Evolutionary conservation across 352 stramenopile species (phyloP).

Genomic region (Pythium grandisporangium): DNA sequence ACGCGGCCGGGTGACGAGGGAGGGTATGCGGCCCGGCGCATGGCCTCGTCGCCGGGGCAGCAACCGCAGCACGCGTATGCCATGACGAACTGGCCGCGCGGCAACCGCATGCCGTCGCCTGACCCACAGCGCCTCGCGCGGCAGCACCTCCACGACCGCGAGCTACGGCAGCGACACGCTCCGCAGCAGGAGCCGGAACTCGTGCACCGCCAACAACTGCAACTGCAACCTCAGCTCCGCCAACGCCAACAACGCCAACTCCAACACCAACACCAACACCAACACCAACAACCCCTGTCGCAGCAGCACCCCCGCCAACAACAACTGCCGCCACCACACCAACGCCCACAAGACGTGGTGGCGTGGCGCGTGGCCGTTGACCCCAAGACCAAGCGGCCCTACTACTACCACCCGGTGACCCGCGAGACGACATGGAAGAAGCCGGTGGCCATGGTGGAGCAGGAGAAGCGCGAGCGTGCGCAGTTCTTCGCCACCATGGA

Average conservation of each 20-base stretch:
- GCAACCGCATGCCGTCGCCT: no score
- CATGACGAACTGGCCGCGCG: not conserved
- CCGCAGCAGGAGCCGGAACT: not conserved
- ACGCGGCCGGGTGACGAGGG: no score
- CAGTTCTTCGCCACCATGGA: conserved; percentile 97
- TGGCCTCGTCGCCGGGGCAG: no score
- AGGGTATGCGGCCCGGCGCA: no score
- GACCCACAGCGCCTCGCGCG: not conserved
- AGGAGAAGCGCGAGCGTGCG: conserved; percentile 69
- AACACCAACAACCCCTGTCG: conserved; percentile 1
- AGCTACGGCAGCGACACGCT: not conserved
- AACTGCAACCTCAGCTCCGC: conserved; percentile 1
- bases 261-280: conserved; percentile 1
- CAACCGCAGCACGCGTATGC: not conserved
- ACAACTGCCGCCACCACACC: not conserved
- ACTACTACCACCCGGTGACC: conserved; percentile 96
- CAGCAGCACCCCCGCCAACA: not conserved
- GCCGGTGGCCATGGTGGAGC: conserved; percentile 62
- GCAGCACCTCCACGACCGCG: not conserved
- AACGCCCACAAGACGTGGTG: no score
- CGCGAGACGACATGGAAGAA: conserved; percentile 98
- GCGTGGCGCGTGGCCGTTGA: conserved; percentile 75
- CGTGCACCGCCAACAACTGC: not conserved
- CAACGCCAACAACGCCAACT: conserved; percentile 6
- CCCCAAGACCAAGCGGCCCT: conserved; percentile 86